Base-by-base conservation (phyloP, 306 rosid genomes). In the Prunus mongolica region DNA sequence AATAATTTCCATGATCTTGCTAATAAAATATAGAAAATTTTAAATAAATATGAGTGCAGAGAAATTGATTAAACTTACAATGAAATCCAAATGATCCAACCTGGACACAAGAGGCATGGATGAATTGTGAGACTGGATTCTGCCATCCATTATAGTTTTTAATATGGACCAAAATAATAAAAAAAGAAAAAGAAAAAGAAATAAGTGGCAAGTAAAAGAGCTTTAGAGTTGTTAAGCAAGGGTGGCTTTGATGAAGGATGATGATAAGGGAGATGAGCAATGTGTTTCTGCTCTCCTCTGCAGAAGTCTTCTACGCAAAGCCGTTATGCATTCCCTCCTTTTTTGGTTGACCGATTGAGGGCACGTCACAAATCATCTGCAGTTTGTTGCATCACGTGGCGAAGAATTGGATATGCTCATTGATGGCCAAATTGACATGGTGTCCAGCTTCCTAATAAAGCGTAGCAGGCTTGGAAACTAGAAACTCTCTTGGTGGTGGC, bases 21-120 rank as follows among this genome's bases (percentile, higher is more conserved):
- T 47, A 47, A 12, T 12, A 22, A 57, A 8, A 22, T 19, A 56
- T 2, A n/a, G 61, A 55, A 19, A 6, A n/a, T 55, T n/a, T 56
- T 19, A 14, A 50, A 52, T 7, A 18, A 52, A 3, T 1, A 18
- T n/a, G 19, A 45, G 12, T 12, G 57, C 20, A 49, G 32, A 44
- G 45, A 65, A 28, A 15, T 19, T 14, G 41, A 46, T 14, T 22
- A 22, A 58, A 70, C 86, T 79, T 67, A 89, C 97, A 69, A 83
- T 57, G 83, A 93, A 89, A 78, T 90, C 92, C 76, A 90, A 76
- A 65, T 89, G 91, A 75, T 90, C 96, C 75, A 93, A 86, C 80
- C 94, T 87, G 45, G 96, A 90, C 73, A 83, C 81, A 30, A 90
- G 84, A 77, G 96, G 84, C 74, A 86, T 78, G 50, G 89, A 80